A percentile compares a stretch with the other conserved stretches of the same genome.
These are phyloP conservation scores for Cichorium intybus DNA, from an alignment of 140 eudicot genomes.

Conservation along the genomic window DNA sequence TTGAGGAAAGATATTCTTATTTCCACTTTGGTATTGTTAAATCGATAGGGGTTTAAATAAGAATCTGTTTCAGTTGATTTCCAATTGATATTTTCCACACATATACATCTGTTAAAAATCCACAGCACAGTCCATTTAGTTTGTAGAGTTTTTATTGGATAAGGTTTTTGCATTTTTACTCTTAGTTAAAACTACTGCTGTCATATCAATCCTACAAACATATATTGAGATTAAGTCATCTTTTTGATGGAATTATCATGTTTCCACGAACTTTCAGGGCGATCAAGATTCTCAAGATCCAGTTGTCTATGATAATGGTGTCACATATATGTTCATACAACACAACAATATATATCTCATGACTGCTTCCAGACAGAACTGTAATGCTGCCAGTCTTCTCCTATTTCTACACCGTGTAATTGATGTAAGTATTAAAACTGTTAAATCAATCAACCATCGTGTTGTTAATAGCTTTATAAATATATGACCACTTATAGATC, in stretches of 20 bases:
- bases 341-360: slow-evolving; percentile 86
- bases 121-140: background rate
- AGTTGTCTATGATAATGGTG: slow-evolving; percentile 76
- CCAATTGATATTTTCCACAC: background rate
- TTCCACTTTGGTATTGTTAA: background rate
- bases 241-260: background rate
- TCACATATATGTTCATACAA: slow-evolving; percentile 85
- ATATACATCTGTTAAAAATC: background rate
- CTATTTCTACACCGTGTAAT: slow-evolving; percentile 76
- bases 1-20: background rate
- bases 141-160: background rate
- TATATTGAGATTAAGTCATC: background rate
- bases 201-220: background rate
- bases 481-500: background rate
- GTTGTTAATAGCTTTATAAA: background rate
- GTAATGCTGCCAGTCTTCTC: slow-evolving; percentile 86
- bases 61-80: background rate
- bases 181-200: background rate
- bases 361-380: slow-evolving; percentile 87
- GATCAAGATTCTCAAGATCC: slow-evolving; percentile 85
- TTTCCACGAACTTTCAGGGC: slow-evolving; percentile 43
- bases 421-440: slow-evolving; percentile 55
- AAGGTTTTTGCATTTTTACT: background rate
- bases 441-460: background rate
- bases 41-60: background rate